Conservation (phyloP, 2,329 filamentous ascomycete genomes). For the Diplocarpon mali region DNA sequence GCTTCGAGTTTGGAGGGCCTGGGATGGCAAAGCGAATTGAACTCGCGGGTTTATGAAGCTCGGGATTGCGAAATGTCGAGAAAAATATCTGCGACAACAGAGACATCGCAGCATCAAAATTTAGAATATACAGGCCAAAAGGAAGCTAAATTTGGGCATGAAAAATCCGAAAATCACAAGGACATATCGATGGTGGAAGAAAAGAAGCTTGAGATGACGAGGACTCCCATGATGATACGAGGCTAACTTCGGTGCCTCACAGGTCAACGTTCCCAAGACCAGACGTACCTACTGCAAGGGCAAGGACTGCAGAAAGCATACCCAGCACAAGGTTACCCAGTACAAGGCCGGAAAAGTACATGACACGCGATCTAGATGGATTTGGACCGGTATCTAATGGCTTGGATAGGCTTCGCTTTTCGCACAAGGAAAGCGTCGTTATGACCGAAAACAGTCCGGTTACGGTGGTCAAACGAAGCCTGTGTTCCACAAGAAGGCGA, state of each 20-base stretch:
- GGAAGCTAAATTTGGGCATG: background rate
- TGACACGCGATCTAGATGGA: background rate
- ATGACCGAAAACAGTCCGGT: slow-evolving; percentile 98
- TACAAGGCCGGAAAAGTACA: slow-evolving; percentile 90
- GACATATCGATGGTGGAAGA: background rate
- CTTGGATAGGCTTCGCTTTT: slow-evolving; percentile 63
- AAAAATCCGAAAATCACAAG: background rate
- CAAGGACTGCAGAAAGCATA: slow-evolving; percentile 87
- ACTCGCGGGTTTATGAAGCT: background rate
- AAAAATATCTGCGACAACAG: background rate
- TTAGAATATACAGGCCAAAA: background rate
- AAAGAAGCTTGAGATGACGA: background rate
- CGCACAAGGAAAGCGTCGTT: slow-evolving; percentile 99
- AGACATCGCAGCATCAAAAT: background rate
- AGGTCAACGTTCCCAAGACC: slow-evolving; percentile 98
- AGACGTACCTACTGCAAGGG: slow-evolving; percentile 96
- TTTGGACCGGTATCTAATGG: slow-evolving; percentile 13
- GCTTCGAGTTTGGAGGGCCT: background rate
- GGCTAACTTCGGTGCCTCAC: slow-evolving; percentile 14
- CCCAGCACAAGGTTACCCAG: slow-evolving; percentile 86
- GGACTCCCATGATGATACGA: slow-evolving; percentile 4
- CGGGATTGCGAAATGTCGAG: slow-evolving; percentile 1
- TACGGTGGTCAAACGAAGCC: slow-evolving; percentile 99
- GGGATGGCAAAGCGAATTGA: background rate
- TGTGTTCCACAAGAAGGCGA: slow-evolving; percentile 99